Percentiles rank a stretch among this genome's conserved stretches.
These are phyloP conservation scores for Phialophora macrospora DNA, from an alignment of 2,329 filamentous ascomycete species.

Conservation along the genomic window DNA sequence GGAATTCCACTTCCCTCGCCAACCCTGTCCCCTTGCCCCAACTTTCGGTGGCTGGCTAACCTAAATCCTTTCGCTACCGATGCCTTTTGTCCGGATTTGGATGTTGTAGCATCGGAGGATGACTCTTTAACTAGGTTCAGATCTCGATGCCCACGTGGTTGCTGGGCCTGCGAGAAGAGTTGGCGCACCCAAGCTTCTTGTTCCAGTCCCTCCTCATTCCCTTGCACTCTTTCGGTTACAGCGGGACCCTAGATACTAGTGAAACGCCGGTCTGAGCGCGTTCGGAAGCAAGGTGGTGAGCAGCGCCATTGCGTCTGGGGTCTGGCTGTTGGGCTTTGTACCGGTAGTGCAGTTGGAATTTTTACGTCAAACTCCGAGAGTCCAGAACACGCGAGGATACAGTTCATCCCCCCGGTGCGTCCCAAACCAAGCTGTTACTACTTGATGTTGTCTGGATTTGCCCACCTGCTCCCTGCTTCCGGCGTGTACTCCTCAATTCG, in stretches of 20 bases:
- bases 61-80: conserved; percentile 7
- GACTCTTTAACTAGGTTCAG: conserved; percentile 2
- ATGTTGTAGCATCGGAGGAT: background rate
- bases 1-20: conserved; percentile 1
- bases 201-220: background rate
- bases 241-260: background rate
- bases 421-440: background rate
- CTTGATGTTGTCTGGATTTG: background rate
- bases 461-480: background rate
- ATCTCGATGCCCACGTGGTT: conserved; percentile 13
- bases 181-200: background rate
- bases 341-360: background rate
- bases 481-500: background rate
- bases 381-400: background rate
- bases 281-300: background rate
- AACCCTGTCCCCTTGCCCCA: conserved; percentile 8
- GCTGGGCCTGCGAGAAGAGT: background rate
- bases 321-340: background rate
- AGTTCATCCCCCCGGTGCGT: background rate
- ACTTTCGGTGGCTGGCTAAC: conserved; percentile 4
- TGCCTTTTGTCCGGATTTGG: background rate
- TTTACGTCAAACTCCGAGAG: conserved; percentile 7
- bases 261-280: background rate
- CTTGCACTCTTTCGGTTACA: background rate
- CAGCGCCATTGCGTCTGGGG: background rate